A percentile compares a stretch with the other conserved stretches of the same genome.
Conservation (phyloP, 306 rosid genomes). For the Corylus americana region DNA sequence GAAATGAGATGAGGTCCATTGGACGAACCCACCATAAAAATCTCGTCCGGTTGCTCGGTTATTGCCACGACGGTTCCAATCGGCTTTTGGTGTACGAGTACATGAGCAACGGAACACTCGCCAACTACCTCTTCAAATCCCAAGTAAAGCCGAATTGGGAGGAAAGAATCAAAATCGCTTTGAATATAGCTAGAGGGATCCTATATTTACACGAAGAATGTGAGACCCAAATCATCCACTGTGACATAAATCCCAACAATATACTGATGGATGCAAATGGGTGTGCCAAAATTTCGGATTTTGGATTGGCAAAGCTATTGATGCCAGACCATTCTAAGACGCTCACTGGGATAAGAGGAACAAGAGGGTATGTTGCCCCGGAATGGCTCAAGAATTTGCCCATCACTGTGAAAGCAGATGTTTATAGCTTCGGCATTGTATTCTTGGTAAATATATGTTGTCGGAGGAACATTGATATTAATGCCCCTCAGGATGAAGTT, state of each 20-base stretch:
- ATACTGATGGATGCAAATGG: neutral
- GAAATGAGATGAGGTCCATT: neutral
- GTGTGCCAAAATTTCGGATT: neutral
- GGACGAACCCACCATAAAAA: slow-evolving; percentile 3
- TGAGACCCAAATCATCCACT: neutral
- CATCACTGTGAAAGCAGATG: neutral
- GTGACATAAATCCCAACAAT: neutral
- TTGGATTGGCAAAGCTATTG: neutral
- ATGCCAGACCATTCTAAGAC: neutral
- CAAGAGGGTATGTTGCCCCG: neutral
- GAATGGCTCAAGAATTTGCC: neutral
- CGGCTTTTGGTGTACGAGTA: neutral
- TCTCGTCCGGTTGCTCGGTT: neutral
- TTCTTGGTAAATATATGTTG: neutral
- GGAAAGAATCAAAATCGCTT: neutral
- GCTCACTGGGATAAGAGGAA: neutral
- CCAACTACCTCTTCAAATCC: neutral
- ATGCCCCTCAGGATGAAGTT: neutral
- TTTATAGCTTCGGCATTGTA: neutral
- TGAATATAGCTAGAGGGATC: neutral
- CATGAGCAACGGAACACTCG: neutral
- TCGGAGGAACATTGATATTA: neutral
- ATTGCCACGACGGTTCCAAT: neutral
- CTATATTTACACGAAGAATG: neutral
- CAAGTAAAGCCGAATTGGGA: neutral